phyloP scores from a whole-genome alignment of 129 eudicot species.

The Helianthus annuus region HanXRQr2.0-SUNRISE NC_035438.2:31172969-31173468 shows the following conservation, averaged over 20 bases:
- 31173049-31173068: neutral
- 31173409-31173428: slow-evolving; percentile 63
- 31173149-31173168: slow-evolving; percentile 9
- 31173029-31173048: neutral
- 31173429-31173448: slow-evolving; percentile 62
- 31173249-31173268: slow-evolving; percentile 81
- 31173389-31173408: slow-evolving; percentile 70
- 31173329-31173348: slow-evolving; percentile 16
- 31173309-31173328: neutral
- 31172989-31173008: neutral
- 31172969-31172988: neutral
- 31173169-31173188: slow-evolving; percentile 35
- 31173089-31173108: slow-evolving; percentile 10
- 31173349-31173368: slow-evolving; percentile 62
- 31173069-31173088: neutral
- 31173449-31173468: slow-evolving; percentile 79
- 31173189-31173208: slow-evolving; percentile 94
- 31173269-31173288: neutral
- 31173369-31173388: slow-evolving; percentile 75
- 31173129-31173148: neutral
- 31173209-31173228: slow-evolving; percentile 85
- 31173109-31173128: neutral
- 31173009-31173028: neutral
- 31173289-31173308: slow-evolving; percentile 1
- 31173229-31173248: slow-evolving; percentile 90